Percentiles rank a stretch among this genome's conserved stretches.
phyloP scores from a whole-genome alignment of 495 filamentous ascomycete genomes.

The Aspergillus indologenus region DNA sequence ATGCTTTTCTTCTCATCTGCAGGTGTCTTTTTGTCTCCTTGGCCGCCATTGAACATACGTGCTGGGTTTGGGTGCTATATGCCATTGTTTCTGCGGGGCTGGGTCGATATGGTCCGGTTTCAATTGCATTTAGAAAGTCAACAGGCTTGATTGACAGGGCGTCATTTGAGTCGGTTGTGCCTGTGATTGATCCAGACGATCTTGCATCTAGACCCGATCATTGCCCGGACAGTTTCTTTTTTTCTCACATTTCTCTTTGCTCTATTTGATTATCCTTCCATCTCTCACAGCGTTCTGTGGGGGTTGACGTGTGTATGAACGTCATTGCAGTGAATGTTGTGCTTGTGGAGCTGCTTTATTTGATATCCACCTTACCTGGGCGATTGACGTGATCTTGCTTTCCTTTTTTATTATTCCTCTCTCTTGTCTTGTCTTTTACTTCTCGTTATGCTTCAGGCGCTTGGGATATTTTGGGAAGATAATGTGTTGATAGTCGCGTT shows the following conservation, averaged over 20 bases:
- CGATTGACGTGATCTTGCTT: slow-evolving; percentile 38
- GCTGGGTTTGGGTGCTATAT: slow-evolving; percentile 18
- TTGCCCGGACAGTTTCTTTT: slow-evolving; percentile 16
- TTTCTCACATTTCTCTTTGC: slow-evolving; percentile 15
- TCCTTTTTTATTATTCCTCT: no score
- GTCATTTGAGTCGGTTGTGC: slow-evolving; percentile 5
- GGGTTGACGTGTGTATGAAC: slow-evolving; percentile 12
- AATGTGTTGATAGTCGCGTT: background rate
- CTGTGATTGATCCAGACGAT: slow-evolving; percentile 18
- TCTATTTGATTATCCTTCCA: slow-evolving; percentile 15
- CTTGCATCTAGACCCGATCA: background rate
- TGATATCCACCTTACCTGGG: slow-evolving; percentile 43
- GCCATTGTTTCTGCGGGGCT: slow-evolving; percentile 10
- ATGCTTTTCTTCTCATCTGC: slow-evolving; percentile 23
- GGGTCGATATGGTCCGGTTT: slow-evolving; percentile 20
- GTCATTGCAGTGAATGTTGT: background rate
- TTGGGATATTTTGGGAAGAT: background rate
- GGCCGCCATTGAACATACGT: slow-evolving; percentile 21
- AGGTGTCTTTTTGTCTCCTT: slow-evolving; percentile 16
- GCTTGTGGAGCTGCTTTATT: slow-evolving; percentile 17
- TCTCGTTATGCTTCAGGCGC: background rate
- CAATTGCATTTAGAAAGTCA: background rate
- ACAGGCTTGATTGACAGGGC: slow-evolving; percentile 23
- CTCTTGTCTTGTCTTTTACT: background rate
- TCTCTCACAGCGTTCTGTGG: background rate